Conservation (phyloP, 2,329 filamentous ascomycete species). For the Fusarium sp. region DNA sequence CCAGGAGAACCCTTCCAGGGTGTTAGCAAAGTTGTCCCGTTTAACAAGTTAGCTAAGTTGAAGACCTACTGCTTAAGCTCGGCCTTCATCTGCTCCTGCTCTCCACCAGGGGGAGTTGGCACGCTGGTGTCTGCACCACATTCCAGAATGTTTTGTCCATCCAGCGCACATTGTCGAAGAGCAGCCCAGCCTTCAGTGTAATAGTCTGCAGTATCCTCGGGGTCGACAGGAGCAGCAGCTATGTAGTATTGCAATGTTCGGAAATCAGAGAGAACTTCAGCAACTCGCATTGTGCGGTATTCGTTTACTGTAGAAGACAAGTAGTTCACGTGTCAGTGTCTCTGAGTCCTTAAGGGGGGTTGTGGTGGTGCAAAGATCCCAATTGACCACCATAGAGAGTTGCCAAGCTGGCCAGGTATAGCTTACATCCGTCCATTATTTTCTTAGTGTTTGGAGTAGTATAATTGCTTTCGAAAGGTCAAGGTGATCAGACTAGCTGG, state of each 20-base stretch:
- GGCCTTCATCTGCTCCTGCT: constrained; percentile 71
- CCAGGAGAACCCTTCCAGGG: constrained; percentile 64
- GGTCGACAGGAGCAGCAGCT: constrained; percentile 67
- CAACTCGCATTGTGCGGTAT: constrained; percentile 69
- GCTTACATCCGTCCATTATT: constrained; percentile 48
- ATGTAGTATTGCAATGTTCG: constrained; percentile 72
- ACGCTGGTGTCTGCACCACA: constrained; percentile 72
- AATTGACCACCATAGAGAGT: constrained; percentile 11
- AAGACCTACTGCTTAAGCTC: constrained; percentile 71
- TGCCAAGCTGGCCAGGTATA: constrained; percentile 20
- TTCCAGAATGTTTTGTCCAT: constrained; percentile 74
- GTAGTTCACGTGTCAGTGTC: constrained; percentile 36
- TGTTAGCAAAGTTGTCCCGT: constrained; percentile 11
- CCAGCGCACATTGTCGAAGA: constrained; percentile 71
- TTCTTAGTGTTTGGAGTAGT: constrained; percentile 6
- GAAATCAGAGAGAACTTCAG: constrained; percentile 72
- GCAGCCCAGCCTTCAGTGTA: constrained; percentile 73
- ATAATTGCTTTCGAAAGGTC: constrained; percentile 9
- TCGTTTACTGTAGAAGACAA: constrained; percentile 65
- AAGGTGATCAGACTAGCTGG: constrained; percentile 13
- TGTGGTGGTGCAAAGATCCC: constrained; percentile 1
- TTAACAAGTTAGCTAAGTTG: neutral
- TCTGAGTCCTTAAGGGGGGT: neutral
- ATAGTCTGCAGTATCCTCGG: constrained; percentile 68
- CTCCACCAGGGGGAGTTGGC: constrained; percentile 64